phyloP scores from a whole-genome alignment of 768 basidiomycete species.

The Trametopsis cervina region DNA sequence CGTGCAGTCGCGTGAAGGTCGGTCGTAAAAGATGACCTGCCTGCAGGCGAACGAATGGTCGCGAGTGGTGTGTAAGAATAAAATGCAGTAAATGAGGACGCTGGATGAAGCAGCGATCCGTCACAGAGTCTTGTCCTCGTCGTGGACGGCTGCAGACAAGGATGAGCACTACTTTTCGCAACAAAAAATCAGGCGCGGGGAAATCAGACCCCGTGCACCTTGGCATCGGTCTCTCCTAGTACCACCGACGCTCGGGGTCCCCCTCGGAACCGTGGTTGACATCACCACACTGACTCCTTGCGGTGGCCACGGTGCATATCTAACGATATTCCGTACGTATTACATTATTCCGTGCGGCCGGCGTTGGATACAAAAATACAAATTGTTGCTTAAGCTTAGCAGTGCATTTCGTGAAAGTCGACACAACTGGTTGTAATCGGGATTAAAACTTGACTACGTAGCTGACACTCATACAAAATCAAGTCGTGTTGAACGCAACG shows the following conservation, averaged over 20 bases:
- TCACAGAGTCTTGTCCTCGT: conserved; percentile 23
- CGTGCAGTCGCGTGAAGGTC: conserved; percentile 57
- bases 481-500: too few species aligned
- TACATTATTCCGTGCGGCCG: neutral
- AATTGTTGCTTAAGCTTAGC: too few species aligned
- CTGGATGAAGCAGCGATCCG: conserved; percentile 26
- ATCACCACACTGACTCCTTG: conserved; percentile 6
- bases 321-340: neutral
- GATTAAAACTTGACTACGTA: neutral
- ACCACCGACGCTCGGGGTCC: conserved; percentile 6
- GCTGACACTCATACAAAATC: neutral
- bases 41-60: conserved; percentile 64
- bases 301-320: neutral
- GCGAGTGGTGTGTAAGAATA: conserved; percentile 38
- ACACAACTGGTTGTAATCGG: too few species aligned
- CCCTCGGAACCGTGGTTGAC: conserved; percentile 6
- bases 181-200: conserved; percentile 12
- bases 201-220: conserved; percentile 7
- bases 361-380: too few species aligned
- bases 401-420: too few species aligned
- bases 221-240: neutral
- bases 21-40: conserved; percentile 88
- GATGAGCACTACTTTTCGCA: neutral
- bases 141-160: conserved; percentile 20
- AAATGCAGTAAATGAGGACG: conserved; percentile 20